Conservation (phyloP, 31 red algal species). For the Pterothamnion heteromorphum region DNA sequence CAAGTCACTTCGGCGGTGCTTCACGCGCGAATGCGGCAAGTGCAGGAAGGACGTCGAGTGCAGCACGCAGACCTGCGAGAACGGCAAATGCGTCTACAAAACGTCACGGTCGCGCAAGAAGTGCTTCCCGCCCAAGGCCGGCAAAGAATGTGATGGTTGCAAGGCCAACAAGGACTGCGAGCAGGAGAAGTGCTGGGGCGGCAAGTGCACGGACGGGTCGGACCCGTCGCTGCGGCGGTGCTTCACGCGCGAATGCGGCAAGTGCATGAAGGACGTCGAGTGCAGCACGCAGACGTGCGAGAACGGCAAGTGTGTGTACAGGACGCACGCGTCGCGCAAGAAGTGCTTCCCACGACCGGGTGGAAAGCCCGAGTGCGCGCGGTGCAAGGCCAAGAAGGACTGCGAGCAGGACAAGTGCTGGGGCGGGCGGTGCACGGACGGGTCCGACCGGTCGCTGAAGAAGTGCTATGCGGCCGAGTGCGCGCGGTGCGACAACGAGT, state of each 20-base stretch:
- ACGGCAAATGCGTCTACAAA: neutral
- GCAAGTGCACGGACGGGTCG: neutral
- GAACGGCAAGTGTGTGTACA: neutral
- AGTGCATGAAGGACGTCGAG: neutral
- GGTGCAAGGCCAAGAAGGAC: neutral
- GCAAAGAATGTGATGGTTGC: neutral
- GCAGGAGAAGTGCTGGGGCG: conserved; percentile 9
- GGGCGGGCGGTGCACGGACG: no score
- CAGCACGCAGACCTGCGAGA: neutral
- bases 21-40: neutral
- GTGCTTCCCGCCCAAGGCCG: neutral
- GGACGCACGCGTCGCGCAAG: neutral
- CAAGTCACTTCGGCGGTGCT: neutral
- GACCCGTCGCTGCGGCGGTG: neutral
- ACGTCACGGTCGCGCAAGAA: neutral
- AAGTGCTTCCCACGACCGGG: conserved; percentile 5
- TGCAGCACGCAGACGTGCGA: neutral
- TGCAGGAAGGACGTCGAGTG: neutral
- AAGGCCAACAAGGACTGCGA: neutral
- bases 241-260: neutral
- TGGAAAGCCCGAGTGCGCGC: neutral
- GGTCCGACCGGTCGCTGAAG: no score
- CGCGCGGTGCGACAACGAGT: no score
- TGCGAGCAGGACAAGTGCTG: neutral
- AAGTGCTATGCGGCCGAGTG: no score